A percentile compares a stretch with the other conserved stretches of the same genome.
Evolutionary conservation across 1,284 basidiomycete species (phyloP).

Genomic region (Hortiboletus rubellus): DNA sequence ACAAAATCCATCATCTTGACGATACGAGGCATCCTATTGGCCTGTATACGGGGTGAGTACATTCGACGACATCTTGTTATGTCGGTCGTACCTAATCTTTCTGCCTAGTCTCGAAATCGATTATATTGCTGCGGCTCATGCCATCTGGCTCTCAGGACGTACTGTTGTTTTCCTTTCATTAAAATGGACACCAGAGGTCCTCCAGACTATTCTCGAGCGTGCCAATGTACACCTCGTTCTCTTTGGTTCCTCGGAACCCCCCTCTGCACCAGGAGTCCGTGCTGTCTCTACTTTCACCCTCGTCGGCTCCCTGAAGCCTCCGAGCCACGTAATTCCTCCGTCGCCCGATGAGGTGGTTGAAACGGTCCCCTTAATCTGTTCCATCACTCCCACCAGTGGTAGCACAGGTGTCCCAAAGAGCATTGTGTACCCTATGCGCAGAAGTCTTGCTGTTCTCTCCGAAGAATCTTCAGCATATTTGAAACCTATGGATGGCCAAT

Average conservation of each 20-base stretch:
- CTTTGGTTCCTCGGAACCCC: constrained; percentile 19
- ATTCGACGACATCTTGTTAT: not conserved
- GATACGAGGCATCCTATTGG: constrained; percentile 24
- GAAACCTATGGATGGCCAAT: constrained; percentile 30
- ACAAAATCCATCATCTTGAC: constrained; percentile 24
- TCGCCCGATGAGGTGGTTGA: constrained; percentile 15
- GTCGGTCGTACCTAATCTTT: not conserved
- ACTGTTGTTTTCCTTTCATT: constrained; percentile 29
- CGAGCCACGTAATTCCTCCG: constrained; percentile 16
- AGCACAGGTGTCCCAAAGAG: constrained; percentile 34
- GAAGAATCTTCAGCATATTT: constrained; percentile 30
- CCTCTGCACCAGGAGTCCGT: constrained; percentile 9
- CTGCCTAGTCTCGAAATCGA: constrained; percentile 28
- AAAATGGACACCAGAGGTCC: constrained; percentile 27
- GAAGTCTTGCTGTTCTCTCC: constrained; percentile 25
- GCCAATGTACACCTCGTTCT: constrained; percentile 23
- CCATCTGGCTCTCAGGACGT: constrained; percentile 32
- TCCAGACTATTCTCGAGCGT: constrained; percentile 23
- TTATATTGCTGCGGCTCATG: constrained; percentile 31
- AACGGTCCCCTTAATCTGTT: constrained; percentile 24
- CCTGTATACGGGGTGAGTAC: constrained; percentile 24
- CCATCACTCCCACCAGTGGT: constrained; percentile 33
- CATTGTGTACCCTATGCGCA: constrained; percentile 32
- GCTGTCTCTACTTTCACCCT: constrained; percentile 24
- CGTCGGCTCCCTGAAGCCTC: constrained; percentile 9